These are phyloP conservation scores for Euphorbia schlechtendalii DNA, from an alignment of 441 rosid genomes.

Conservation along the genomic window DNA sequence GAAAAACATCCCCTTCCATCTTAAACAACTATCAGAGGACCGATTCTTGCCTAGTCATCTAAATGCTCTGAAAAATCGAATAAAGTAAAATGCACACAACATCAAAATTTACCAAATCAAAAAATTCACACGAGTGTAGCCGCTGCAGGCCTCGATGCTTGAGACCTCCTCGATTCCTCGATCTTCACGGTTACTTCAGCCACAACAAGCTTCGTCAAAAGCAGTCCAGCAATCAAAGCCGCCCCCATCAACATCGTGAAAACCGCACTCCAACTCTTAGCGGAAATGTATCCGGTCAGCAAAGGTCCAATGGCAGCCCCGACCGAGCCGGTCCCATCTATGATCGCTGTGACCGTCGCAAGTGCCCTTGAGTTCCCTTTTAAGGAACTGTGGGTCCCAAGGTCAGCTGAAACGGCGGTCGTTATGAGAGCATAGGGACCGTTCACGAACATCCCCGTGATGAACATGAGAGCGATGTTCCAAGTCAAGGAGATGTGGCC, in stretches of 20 bases:
- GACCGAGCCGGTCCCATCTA: constrained; percentile 93
- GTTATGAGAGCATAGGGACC: constrained; percentile 95
- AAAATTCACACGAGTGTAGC: constrained; percentile 24
- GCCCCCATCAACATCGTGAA: constrained; percentile 94
- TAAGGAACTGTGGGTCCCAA: constrained; percentile 86
- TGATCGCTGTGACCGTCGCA: constrained; percentile 93
- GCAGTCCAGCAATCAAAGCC: constrained; percentile 74
- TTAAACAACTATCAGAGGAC: constrained; percentile 6
- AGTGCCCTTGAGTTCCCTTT: constrained; percentile 82
- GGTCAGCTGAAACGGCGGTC: constrained; percentile 90
- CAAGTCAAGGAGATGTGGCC: constrained; percentile 61
- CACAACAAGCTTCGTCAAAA: constrained; percentile 67
- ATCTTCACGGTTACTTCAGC: constrained; percentile 74
- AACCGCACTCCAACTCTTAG: constrained; percentile 75
- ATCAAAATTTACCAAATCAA: neutral
- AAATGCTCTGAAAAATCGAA: constrained; percentile 11
- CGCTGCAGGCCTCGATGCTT: constrained; percentile 28
- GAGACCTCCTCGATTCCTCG: constrained; percentile 42
- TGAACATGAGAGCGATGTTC: constrained; percentile 64
- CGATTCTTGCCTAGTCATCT: constrained; percentile 19
- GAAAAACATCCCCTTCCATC: constrained; percentile 26
- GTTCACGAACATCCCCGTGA: constrained; percentile 82
- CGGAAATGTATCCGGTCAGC: constrained; percentile 78
- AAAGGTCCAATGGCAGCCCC: constrained; percentile 96
- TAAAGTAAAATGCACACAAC: neutral